phyloP scores from a whole-genome alignment of 306 rosid species.

The Prunus mume region DNA sequence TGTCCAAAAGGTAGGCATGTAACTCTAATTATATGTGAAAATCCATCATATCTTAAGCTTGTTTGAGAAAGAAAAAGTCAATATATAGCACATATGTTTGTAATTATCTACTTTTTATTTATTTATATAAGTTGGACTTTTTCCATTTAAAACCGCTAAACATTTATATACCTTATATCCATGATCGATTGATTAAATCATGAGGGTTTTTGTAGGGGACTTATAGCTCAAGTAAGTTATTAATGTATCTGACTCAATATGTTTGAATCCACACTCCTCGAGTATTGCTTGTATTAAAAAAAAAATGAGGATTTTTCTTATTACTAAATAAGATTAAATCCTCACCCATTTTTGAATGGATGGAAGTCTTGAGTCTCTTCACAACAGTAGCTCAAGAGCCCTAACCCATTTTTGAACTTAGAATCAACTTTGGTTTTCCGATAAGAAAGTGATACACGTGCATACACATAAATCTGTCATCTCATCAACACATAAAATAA shows the following conservation, averaged over 20 bases:
- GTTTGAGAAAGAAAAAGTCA: no score
- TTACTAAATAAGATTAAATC: background rate
- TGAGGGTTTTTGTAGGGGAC: background rate
- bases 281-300: no score
- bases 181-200: background rate
- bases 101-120: no score
- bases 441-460: background rate
- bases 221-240: no score
- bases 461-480: background rate
- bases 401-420: background rate
- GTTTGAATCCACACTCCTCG: no score
- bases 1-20: constrained; percentile 22
- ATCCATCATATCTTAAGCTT: background rate
- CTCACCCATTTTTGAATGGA: background rate
- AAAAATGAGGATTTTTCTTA: no score
- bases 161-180: background rate
- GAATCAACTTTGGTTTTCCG: background rate
- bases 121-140: background rate
- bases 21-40: background rate
- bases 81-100: no score
- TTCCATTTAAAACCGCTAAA: background rate
- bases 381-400: background rate
- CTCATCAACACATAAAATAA: background rate
- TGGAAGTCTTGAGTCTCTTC: background rate
- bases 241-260: no score